phyloP scores from a whole-genome alignment of 192 early-diverging fungal species.

The Dissophora ornata region DNA sequence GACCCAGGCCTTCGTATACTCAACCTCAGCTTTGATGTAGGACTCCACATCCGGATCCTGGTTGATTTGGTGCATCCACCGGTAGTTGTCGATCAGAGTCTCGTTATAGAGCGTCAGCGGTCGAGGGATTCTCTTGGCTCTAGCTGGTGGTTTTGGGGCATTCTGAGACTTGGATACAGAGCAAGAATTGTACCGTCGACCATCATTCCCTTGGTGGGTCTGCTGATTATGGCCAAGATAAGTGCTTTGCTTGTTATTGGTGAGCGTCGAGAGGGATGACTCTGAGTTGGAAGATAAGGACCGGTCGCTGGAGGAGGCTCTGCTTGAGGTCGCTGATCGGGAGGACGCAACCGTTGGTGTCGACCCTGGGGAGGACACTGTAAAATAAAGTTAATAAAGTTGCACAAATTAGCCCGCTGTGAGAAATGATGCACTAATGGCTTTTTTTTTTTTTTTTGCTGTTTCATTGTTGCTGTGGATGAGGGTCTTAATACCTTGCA shows the following conservation, averaged over 20 bases:
- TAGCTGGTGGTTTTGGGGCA: conserved; percentile 5
- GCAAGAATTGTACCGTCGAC: no score
- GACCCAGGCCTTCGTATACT: conserved; percentile 35
- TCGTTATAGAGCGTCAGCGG: conserved; percentile 44
- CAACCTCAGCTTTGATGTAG: conserved; percentile 29
- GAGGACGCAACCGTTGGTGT: not conserved
- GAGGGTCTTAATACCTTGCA: no score
- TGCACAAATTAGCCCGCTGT: no score
- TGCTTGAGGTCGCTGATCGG: not conserved
- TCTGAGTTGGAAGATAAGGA: not conserved
- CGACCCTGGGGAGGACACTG: not conserved
- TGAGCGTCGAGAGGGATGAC: not conserved
- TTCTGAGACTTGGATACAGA: not conserved
- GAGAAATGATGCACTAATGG: no score
- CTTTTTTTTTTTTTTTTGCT: no score
- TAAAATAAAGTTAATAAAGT: no score
- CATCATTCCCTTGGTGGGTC: no score
- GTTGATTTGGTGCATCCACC: conserved; percentile 43
- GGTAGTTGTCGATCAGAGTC: conserved; percentile 42
- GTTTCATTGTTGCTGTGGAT: no score
- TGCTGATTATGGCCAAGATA: no score
- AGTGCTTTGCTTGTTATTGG: not conserved
- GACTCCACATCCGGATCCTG: conserved; percentile 32
- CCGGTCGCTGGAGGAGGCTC: not conserved
- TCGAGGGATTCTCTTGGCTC: conserved; percentile 40